phyloP scores from a whole-genome alignment of 257 asterid species.

The Paulownia fortunei region DNA sequence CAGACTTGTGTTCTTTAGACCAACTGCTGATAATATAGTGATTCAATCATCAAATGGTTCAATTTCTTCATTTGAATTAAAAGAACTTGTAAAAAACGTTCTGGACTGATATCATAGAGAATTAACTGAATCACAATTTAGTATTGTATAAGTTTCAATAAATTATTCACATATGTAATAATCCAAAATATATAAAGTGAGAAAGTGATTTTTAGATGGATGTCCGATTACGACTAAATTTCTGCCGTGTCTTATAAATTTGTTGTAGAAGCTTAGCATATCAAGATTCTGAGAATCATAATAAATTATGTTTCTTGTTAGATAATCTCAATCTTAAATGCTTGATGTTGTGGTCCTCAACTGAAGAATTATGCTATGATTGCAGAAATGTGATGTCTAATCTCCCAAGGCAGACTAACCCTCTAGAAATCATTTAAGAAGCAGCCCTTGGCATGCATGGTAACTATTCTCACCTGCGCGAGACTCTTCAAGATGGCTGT shows the following conservation, averaged over 20 bases:
- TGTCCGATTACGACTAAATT: background rate
- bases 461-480: constrained; percentile 16
- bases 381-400: constrained; percentile 60
- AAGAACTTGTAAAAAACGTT: too few species aligned
- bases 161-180: background rate
- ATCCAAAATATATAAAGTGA: too few species aligned
- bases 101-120: too few species aligned
- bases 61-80: too few species aligned
- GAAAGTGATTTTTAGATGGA: background rate
- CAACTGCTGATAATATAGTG: too few species aligned
- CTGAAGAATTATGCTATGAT: background rate
- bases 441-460: constrained; percentile 53
- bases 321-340: background rate
- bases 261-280: background rate
- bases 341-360: background rate
- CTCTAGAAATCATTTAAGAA: constrained; percentile 43
- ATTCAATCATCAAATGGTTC: too few species aligned
- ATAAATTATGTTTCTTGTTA: background rate
- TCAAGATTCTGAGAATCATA: background rate
- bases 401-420: constrained; percentile 58
- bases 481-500: constrained; percentile 57
- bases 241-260: background rate
- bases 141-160: too few species aligned
- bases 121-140: too few species aligned
- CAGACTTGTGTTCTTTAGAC: too few species aligned